Evolutionary conservation across 1,284 basidiomycete genomes (phyloP).

Genomic region (Ceratobasidium theobromae): DNA sequence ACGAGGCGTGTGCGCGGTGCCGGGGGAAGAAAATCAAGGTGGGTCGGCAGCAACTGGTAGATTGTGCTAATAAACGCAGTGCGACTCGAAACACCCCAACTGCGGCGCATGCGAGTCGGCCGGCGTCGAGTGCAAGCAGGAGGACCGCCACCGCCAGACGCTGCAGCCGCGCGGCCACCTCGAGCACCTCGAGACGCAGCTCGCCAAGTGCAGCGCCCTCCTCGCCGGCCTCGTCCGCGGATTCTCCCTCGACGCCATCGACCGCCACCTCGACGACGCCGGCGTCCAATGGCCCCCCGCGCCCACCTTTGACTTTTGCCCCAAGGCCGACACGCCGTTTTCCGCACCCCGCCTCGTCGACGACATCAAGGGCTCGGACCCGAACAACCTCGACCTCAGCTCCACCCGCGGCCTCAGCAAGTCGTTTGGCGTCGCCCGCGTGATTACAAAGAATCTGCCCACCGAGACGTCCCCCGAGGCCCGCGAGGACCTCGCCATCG

Average conservation of each 20-base stretch:
- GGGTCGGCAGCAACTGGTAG: slow-evolving; percentile 48
- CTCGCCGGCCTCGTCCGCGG: slow-evolving; percentile 67
- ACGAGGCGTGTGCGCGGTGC: slow-evolving; percentile 84
- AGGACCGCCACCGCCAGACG: slow-evolving; percentile 78
- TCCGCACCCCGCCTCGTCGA: slow-evolving; percentile 28
- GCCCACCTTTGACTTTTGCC: neutral
- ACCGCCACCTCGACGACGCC: slow-evolving; percentile 62
- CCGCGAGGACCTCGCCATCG: slow-evolving; percentile 72
- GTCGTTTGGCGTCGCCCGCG: slow-evolving; percentile 71
- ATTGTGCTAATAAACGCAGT: slow-evolving; percentile 49
- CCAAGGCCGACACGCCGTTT: slow-evolving; percentile 27
- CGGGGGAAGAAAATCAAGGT: slow-evolving; percentile 92
- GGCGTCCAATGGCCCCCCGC: slow-evolving; percentile 57
- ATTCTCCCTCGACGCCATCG: slow-evolving; percentile 65
- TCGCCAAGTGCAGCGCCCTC: slow-evolving; percentile 69
- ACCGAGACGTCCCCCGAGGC: slow-evolving; percentile 44
- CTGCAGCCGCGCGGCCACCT: slow-evolving; percentile 78
- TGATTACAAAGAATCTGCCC: slow-evolving; percentile 62
- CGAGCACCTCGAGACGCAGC: slow-evolving; percentile 72
- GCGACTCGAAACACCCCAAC: slow-evolving; percentile 81
- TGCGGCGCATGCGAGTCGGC: slow-evolving; percentile 79
- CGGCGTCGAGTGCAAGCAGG: slow-evolving; percentile 74
- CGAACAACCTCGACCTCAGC: slow-evolving; percentile 72
- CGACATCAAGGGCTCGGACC: slow-evolving; percentile 70
- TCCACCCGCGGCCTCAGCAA: slow-evolving; percentile 70